Percentiles rank a stretch among this genome's conserved stretches.
phyloP scores from a whole-genome alignment of 106 monocot genomes.

The Gastrodia elata region DNA sequence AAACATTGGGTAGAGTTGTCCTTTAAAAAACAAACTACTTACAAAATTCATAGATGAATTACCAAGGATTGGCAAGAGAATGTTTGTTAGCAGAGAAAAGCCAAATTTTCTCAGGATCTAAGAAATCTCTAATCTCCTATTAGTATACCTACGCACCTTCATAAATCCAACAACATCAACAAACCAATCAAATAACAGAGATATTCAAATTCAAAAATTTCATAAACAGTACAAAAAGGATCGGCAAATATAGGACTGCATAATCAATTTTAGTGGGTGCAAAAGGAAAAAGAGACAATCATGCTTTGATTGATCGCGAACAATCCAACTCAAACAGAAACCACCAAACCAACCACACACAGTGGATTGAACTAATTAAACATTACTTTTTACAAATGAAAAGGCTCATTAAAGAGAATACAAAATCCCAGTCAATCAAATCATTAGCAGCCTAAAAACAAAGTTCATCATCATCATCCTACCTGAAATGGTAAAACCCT shows the following conservation, averaged over 20 bases:
- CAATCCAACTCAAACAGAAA: neutral
- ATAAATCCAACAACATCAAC: too few relatives aligned
- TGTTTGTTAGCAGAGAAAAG: neutral
- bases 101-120: neutral
- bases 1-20: neutral
- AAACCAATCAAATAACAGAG: too few relatives aligned
- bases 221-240: neutral
- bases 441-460: neutral
- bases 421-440: neutral
- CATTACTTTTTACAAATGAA: too few relatives aligned
- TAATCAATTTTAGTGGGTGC: neutral
- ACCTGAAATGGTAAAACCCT: slow-evolving; percentile 54
- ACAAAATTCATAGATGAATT: too few relatives aligned
- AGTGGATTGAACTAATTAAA: too few relatives aligned
- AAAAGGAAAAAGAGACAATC: neutral
- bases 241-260: neutral
- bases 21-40: neutral
- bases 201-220: too few relatives aligned
- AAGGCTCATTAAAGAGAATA: too few relatives aligned
- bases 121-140: too few relatives aligned
- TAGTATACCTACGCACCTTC: too few relatives aligned
- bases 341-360: neutral
- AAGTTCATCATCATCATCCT: neutral
- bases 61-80: too few relatives aligned
- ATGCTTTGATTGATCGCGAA: too few relatives aligned